Evolutionary conservation across 2,329 filamentous ascomycete species (phyloP).

Genomic region (Fusarium subglutinans): DNA sequence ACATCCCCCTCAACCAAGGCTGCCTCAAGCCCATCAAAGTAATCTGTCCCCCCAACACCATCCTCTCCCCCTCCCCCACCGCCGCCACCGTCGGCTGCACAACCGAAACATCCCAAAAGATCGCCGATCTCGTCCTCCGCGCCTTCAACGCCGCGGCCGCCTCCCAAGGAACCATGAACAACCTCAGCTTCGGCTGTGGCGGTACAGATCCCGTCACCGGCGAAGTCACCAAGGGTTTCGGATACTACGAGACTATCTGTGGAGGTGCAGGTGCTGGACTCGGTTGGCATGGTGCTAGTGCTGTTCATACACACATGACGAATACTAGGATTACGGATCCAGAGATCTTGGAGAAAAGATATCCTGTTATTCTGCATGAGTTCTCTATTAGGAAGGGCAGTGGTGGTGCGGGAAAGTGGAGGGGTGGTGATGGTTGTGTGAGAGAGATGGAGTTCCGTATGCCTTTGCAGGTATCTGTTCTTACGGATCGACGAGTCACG

Average conservation of each 20-base stretch:
- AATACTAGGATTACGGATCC: conserved; percentile 51
- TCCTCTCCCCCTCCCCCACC: conserved; percentile 47
- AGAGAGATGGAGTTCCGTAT: conserved; percentile 84
- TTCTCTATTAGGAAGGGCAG: conserved; percentile 44
- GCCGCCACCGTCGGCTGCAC: conserved; percentile 48
- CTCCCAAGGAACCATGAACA: conserved; percentile 82
- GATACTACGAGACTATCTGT: conserved; percentile 50
- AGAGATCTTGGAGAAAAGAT: conserved; percentile 49
- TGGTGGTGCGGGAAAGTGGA: conserved; percentile 71
- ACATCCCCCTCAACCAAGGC: conserved; percentile 53
- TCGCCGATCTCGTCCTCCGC: conserved; percentile 74
- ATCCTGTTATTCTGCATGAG: conserved; percentile 46
- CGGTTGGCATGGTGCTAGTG: conserved; percentile 43
- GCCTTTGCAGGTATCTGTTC: conserved; percentile 79
- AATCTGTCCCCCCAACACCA: conserved; percentile 42
- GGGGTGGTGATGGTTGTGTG: conserved; percentile 80
- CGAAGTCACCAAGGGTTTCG: conserved; percentile 44
- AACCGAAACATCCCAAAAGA: conserved; percentile 48
- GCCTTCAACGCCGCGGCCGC: conserved; percentile 80
- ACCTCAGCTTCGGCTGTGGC: conserved; percentile 80
- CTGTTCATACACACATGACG: conserved; percentile 50
- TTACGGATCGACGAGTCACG: conserved; percentile 80
- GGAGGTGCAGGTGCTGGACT: conserved; percentile 47
- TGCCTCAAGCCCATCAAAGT: conserved; percentile 57
- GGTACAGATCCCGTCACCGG: conserved; percentile 42